phyloP scores from a whole-genome alignment of 345 rosid species.

The Psidium guajava region DNA sequence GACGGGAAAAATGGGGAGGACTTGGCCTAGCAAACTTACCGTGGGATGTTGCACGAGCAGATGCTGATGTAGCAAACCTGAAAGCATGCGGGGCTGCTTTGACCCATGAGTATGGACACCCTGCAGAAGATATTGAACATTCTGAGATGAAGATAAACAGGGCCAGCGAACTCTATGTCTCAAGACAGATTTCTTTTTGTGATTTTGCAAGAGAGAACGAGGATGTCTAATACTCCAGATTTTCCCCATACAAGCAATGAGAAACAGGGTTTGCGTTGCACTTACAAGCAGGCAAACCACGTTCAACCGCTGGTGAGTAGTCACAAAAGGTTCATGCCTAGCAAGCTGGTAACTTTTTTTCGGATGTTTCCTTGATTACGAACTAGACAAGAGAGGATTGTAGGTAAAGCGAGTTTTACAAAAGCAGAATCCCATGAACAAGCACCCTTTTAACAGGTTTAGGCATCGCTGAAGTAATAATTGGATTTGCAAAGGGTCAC shows the following conservation, averaged over 20 bases:
- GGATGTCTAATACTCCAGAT: not conserved
- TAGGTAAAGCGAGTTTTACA: not conserved
- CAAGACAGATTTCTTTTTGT: not conserved
- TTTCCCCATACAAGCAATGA: not conserved
- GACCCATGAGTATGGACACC: constrained; percentile 75
- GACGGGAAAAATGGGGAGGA: not conserved
- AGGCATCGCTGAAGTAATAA: not conserved
- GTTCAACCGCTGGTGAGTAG: not conserved
- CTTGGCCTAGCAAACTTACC: constrained; percentile 22
- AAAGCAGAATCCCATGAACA: not conserved
- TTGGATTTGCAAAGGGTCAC: not conserved
- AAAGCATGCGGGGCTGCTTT: constrained; percentile 68
- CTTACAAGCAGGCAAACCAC: not conserved
- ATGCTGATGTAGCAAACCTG: constrained; percentile 36
- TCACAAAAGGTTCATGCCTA: not conserved
- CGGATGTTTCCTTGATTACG: not conserved
- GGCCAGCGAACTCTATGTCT: not conserved
- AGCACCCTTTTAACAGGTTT: too few species aligned
- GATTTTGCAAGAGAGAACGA: not conserved
- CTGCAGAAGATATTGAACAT: constrained; percentile 16
- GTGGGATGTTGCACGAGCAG: constrained; percentile 73
- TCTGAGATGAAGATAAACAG: not conserved
- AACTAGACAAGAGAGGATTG: not conserved
- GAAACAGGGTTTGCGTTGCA: not conserved
- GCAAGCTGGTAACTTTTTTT: too few species aligned